phyloP scores from a whole-genome alignment of 177 flowering plant genomes.

The Vitis hybrid region DNA sequence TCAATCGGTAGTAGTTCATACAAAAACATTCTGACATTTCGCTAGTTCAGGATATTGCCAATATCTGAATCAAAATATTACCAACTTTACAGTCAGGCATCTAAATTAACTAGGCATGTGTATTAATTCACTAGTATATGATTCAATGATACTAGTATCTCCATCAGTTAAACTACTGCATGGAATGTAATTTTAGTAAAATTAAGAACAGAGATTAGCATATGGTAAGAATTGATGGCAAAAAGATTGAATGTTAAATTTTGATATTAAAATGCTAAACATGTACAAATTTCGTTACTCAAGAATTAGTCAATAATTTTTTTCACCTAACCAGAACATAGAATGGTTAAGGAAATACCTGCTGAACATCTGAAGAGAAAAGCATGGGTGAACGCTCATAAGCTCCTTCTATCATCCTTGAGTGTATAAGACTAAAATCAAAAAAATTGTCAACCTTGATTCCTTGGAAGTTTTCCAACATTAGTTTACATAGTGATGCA shows the following conservation, averaged over 20 bases:
- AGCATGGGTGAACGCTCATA: constrained; percentile 65
- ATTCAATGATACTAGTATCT: no score
- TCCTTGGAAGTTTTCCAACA: constrained; percentile 65
- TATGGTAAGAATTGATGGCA: no score
- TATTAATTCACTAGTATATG: no score
- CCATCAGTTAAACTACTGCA: no score
- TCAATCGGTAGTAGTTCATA: no score
- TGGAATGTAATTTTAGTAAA: no score
- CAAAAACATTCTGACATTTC: no score
- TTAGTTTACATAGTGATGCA: constrained; percentile 54
- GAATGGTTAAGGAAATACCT: constrained; percentile 37
- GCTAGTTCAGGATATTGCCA: no score
- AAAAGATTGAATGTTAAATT: background rate
- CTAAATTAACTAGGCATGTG: no score
- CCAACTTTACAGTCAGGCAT: no score
- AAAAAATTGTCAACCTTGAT: constrained; percentile 48
- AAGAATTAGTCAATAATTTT: background rate
- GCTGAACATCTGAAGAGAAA: constrained; percentile 64
- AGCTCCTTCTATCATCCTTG: constrained; percentile 63
- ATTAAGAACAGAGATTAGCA: no score
- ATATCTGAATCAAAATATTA: no score
- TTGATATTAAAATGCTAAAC: background rate
- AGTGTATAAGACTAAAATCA: constrained; percentile 47
- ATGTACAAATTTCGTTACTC: background rate
- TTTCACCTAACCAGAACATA: background rate